These are phyloP conservation scores for Cephalotrichum gorgonifer DNA, from an alignment of 2,329 filamentous ascomycete genomes.

Conservation along the genomic window DNA sequence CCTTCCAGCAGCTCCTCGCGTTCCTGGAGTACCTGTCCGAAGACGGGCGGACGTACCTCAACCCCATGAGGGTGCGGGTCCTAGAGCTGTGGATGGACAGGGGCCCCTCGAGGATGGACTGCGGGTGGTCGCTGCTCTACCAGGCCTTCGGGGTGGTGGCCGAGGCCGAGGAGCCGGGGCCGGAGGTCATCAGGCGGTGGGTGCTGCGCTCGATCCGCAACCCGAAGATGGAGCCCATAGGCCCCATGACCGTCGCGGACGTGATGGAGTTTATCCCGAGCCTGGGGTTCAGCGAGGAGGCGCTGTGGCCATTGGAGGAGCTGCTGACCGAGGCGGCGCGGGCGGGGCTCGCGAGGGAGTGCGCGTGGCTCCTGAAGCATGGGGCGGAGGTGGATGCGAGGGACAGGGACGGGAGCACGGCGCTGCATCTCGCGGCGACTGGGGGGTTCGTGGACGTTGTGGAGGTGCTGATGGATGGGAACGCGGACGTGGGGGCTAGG, in stretches of 20 bases:
- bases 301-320: background rate
- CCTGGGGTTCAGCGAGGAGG: background rate
- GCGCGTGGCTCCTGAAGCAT: background rate
- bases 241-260: constrained; percentile 1
- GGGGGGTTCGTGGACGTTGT: background rate
- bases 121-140: constrained; percentile 3
- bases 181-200: background rate
- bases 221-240: constrained; percentile 2
- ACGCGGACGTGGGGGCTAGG: background rate
- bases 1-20: background rate
- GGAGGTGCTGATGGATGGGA: background rate
- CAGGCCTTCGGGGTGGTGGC: background rate
- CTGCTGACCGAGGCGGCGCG: constrained; percentile 1
- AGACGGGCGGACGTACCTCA: background rate
- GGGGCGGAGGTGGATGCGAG: background rate
- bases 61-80: background rate
- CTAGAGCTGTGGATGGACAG: constrained; percentile 5
- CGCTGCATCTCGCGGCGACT: constrained; percentile 2
- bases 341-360: background rate
- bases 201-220: background rate
- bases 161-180: background rate
- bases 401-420: background rate
- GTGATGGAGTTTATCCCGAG: constrained; percentile 1
- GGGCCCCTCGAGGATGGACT: background rate
- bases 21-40: background rate